Conservation (phyloP, 768 basidiomycete genomes). For the Boletellus ananas region DNA sequence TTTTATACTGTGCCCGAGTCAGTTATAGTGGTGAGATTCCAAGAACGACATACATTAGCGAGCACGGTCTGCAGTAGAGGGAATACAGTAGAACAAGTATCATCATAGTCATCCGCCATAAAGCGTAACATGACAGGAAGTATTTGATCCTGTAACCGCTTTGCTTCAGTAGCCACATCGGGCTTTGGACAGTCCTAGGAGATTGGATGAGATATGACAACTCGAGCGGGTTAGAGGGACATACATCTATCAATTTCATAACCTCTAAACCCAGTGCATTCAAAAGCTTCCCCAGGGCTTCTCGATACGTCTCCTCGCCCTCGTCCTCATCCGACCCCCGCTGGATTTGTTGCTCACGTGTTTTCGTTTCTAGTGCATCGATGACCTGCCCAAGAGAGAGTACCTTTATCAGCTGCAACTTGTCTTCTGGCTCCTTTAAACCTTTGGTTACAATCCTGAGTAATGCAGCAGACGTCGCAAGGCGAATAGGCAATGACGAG, state of each 20-base stretch:
- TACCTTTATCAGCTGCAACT: conserved; percentile 85
- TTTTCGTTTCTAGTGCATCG: conserved; percentile 74
- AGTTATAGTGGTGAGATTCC: neutral
- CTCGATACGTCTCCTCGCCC: conserved; percentile 85
- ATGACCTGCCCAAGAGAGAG: conserved; percentile 82
- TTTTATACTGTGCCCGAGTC: conserved; percentile 67
- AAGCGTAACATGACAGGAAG: conserved; percentile 84
- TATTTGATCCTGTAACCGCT: conserved; percentile 56
- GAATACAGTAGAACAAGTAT: conserved; percentile 83
- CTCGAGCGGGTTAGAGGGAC: conserved; percentile 2
- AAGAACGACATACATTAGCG: conserved; percentile 49
- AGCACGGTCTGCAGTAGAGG: conserved; percentile 75
- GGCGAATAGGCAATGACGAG: conserved; percentile 69
- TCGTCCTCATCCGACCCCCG: conserved; percentile 75
- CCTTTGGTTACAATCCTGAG: conserved; percentile 88
- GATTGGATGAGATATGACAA: conserved; percentile 2
- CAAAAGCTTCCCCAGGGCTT: conserved; percentile 80
- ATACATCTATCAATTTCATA: conserved; percentile 77
- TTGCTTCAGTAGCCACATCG: conserved; percentile 61
- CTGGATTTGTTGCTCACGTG: conserved; percentile 59
- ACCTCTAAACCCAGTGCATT: conserved; percentile 81
- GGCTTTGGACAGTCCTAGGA: conserved; percentile 57
- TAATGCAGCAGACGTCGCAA: conserved; percentile 78
- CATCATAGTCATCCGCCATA: conserved; percentile 86
- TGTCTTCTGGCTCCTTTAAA: conserved; percentile 85